Conservation (phyloP, 78 protist species). For the Tieghemostelium lacteum region DNA sequence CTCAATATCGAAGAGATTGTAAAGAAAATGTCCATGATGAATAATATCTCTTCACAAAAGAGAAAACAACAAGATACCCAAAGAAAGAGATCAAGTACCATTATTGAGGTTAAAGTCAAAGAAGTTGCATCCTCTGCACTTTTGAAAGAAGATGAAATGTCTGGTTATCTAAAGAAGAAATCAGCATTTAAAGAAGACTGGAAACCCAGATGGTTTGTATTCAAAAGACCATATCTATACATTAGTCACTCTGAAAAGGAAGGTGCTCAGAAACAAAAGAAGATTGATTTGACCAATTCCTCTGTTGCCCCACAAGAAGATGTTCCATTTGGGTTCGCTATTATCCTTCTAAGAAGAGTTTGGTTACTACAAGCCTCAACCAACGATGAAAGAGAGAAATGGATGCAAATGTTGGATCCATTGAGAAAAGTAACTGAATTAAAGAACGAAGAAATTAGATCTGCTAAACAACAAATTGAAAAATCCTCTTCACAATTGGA, state of each 20-base stretch:
- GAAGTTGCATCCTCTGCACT: constrained; percentile 56
- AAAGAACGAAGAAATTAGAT: constrained; percentile 51
- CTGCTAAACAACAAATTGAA: constrained; percentile 56
- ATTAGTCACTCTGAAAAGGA: constrained; percentile 51
- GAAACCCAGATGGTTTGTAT: constrained; percentile 73
- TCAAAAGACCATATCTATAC: constrained; percentile 75
- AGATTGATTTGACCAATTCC: constrained; percentile 75
- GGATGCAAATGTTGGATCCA: constrained; percentile 78
- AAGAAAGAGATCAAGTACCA: constrained; percentile 31
- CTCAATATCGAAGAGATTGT: constrained; percentile 47
- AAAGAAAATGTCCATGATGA: constrained; percentile 53
- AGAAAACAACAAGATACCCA: background rate
- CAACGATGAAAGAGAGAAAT: constrained; percentile 55
- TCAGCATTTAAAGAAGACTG: constrained; percentile 64
- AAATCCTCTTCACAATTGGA: constrained; percentile 38
- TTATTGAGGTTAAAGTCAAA: constrained; percentile 64
- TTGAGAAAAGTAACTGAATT: constrained; percentile 55
- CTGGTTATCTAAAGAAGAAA: constrained; percentile 75
- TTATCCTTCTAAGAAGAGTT: constrained; percentile 50
- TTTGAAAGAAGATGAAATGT: constrained; percentile 64
- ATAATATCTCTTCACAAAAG: constrained; percentile 1
- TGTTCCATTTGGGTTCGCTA: constrained; percentile 68
- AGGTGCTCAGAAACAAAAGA: constrained; percentile 40
- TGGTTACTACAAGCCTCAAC: constrained; percentile 67
- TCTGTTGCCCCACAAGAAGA: constrained; percentile 74